Percentiles rank a stretch among this genome's conserved stretches.
phyloP scores from a whole-genome alignment of 345 rosid species.

The Fremontodendron californicum region DNA sequence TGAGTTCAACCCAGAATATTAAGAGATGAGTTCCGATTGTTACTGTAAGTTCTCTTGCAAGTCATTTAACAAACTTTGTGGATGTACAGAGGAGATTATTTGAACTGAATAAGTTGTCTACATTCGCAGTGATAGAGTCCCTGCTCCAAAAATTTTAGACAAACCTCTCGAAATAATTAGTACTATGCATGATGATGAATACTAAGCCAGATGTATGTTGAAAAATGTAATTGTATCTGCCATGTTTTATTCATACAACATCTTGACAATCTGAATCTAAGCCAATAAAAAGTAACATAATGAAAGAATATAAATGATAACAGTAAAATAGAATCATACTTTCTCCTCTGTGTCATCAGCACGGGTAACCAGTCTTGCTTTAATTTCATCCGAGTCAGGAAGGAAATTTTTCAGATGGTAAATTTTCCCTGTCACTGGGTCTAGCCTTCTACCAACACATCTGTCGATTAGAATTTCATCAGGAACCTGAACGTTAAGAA shows the following conservation, averaged over 20 bases:
- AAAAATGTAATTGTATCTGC: not conserved
- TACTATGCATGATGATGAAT: not conserved
- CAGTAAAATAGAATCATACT: slow-evolving; percentile 29
- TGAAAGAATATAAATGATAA: not conserved
- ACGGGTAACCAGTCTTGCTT: slow-evolving; percentile 74
- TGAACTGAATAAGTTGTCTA: not conserved
- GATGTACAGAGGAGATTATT: not conserved
- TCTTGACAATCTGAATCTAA: not conserved
- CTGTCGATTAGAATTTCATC: slow-evolving; percentile 84
- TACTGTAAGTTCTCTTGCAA: not conserved
- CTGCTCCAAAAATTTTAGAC: not conserved
- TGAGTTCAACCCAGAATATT: not conserved
- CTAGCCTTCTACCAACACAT: slow-evolving; percentile 87
- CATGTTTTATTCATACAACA: not conserved
- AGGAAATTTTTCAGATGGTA: slow-evolving; percentile 70
- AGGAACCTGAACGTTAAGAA: slow-evolving; percentile 73
- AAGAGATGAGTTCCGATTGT: not conserved
- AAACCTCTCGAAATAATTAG: not conserved
- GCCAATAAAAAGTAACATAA: not conserved
- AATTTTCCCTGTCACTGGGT: slow-evolving; percentile 70
- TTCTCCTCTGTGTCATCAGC: slow-evolving; percentile 91
- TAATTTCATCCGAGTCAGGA: slow-evolving; percentile 67
- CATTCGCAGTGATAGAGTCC: not conserved
- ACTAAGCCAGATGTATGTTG: not conserved
- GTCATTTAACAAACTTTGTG: not conserved